Evolutionary conservation across 768 basidiomycete species (phyloP).

Genomic region (Albatrellus ellisii): DNA sequence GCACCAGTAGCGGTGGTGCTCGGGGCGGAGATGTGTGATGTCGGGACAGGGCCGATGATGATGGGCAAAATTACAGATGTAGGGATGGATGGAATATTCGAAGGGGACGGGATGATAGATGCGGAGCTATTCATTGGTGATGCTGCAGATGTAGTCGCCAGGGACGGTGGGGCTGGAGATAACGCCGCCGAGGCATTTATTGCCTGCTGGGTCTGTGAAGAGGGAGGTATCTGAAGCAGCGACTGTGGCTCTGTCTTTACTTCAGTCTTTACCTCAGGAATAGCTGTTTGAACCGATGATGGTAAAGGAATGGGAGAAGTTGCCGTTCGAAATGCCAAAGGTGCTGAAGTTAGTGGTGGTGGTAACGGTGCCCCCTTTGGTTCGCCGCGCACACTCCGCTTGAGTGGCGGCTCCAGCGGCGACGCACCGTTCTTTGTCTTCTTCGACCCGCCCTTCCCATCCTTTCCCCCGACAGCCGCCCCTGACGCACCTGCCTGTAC

Average conservation of each 20-base stretch:
- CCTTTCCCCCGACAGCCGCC: constrained; percentile 35
- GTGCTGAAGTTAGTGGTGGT: constrained; percentile 56
- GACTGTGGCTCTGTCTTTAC: constrained; percentile 16
- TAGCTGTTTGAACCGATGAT: constrained; percentile 3
- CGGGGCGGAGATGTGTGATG: constrained; percentile 42
- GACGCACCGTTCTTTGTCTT: constrained; percentile 13
- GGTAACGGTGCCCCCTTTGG: constrained; percentile 43
- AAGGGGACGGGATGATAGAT: constrained; percentile 2
- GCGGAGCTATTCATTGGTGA: not conserved
- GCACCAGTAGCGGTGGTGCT: constrained; percentile 25
- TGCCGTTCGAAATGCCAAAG: constrained; percentile 37
- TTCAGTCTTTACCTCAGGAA: constrained; percentile 5
- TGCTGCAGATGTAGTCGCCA: not conserved
- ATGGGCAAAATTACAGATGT: constrained; percentile 59
- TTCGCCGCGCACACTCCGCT: constrained; percentile 58
- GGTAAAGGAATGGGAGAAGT: constrained; percentile 3
- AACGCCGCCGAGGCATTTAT: no score
- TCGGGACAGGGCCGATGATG: constrained; percentile 57
- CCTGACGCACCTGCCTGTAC: constrained; percentile 18
- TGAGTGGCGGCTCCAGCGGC: constrained; percentile 49
- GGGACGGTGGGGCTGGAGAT: not conserved
- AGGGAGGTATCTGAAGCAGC: constrained; percentile 5
- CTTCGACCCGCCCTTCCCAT: constrained; percentile 31
- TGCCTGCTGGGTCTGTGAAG: constrained; percentile 17
- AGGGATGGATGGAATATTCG: constrained; percentile 18